Base-by-base conservation (phyloP, 441 rosid genomes). In the Eutrema salsugineum region DNA sequence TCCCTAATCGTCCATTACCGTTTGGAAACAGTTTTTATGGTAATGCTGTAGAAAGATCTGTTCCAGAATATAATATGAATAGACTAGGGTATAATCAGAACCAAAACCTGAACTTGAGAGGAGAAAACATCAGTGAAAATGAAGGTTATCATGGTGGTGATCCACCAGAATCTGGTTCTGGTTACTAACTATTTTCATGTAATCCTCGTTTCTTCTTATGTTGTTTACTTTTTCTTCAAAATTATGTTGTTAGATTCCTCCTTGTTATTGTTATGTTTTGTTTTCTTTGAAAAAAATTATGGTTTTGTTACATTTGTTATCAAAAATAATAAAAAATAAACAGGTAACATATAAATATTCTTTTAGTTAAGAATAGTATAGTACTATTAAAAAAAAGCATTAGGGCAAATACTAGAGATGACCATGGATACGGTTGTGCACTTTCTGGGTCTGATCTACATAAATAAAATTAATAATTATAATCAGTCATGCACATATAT, bases 101-200 rank as follows among this genome's bases (percentile, higher is more conserved):
- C 40, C 70, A 36, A 7, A 44, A 32, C 17, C 15, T 33, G 9
- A 20, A 2, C 39, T 75, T 55, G 0, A 75, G 55, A 30, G 49
- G 8, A 11, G 66, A 76, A 40, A 30, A 49, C 54, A 5, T 30
- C 15, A 15, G 55, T 32, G 71, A 56, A 12, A 39, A 54, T 75
- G 79, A 68, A 5, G 27, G 40, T 36, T 38, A 28, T 8, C 66
- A 44, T 36, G 59, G 36, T 53, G 70, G 58, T 32, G 38, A n/a
- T 28, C 70, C 46, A 54, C 60, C 66, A 27, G 42, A 44, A 8
- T 11, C 30, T 2, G 4, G 70, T 16, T 14, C 47, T 63, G 75
- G 9, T 76, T 28, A 38, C n/a, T 47, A 28, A 12, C 42, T 22
- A 15, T 59, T 39, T 42, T 12, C n/a, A 20, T 60, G 47, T 33